Base-by-base conservation (phyloP, 2,329 filamentous ascomycete genomes). In the Ascochyta rabiei region DNA sequence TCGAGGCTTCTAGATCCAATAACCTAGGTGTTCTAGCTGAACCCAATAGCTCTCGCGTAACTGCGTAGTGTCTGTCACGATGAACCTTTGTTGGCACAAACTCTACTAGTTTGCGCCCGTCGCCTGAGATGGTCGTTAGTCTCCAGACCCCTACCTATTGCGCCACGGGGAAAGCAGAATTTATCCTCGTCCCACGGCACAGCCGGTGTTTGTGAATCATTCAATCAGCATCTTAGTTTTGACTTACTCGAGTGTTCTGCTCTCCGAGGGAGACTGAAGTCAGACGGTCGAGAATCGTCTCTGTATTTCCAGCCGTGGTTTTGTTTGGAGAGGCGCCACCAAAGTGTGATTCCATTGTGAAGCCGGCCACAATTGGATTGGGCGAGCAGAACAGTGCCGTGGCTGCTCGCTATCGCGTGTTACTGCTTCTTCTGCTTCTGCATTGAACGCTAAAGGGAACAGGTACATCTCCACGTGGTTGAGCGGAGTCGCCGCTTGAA, bases 1-100 rank as follows among this genome's bases (percentile, higher is more conserved):
- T 49, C 45, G 45, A 49, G 40, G 30, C 51, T 45, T 45, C 45
- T 40, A 18, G 35, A 28, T 40, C 34, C 52, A 54, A 49, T 49
- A 49, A 16, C 13, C 38, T 48, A 43, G 44, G 26, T 16, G 19
- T 33, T 54, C 45, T 54, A 49, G 52, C 34, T 54, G 35, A 16
- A 26, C 16, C 4, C n/a, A 16, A 34, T 24, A 40, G 45, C 40
- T 40, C 24, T 45, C 40, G 28, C 35, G 40, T 31, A 37, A 35
- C 46, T 42, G 40, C 37, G 35, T 41, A 28, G 34, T 54, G 15
- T 43, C 51, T 54, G 45, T 54, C 45, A 54, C 24, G 41, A 28
- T 18, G 33, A 54, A 45, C 40, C n/a, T 54, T 46, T 35, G 19
- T 23, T 15, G 12, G 16, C 8, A 26, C 41, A 54, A 12, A 35